These are phyloP conservation scores for Trypanosoma caninum DNA, from an alignment of 208 protist genomes.

Conservation along the genomic window DNA sequence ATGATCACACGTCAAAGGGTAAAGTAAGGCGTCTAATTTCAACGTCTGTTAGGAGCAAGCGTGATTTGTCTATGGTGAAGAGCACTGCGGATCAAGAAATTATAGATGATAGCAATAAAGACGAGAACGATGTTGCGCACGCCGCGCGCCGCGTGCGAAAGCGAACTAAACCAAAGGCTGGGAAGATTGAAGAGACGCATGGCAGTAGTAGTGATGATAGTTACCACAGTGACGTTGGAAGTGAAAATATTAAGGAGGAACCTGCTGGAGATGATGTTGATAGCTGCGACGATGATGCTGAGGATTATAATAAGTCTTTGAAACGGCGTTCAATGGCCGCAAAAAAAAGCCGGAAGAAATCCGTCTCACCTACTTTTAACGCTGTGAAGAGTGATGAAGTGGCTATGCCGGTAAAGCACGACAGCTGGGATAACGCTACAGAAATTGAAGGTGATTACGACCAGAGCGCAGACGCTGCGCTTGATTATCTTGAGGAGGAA, in stretches of 20 bases:
- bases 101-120: too few species aligned
- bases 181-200: too few species aligned
- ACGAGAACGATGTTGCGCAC: too few species aligned
- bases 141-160: too few species aligned
- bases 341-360: too few species aligned
- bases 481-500: conserved; percentile 6
- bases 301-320: neutral
- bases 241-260: too few species aligned
- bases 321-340: neutral
- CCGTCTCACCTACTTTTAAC: too few species aligned
- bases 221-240: too few species aligned
- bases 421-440: conserved; percentile 42
- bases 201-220: too few species aligned
- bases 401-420: conserved; percentile 30
- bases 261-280: conserved; percentile 15
- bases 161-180: too few species aligned
- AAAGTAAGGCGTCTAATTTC: neutral
- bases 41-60: neutral
- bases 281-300: conserved; percentile 10
- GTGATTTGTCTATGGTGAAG: neutral
- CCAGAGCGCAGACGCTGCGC: conserved; percentile 21
- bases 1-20: neutral
- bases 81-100: too few species aligned
- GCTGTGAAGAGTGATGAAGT: neutral
- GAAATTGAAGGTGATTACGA: conserved; percentile 12